These are phyloP conservation scores for Alternaria solani DNA, from an alignment of 2,329 filamentous ascomycete genomes.

Conservation along the genomic window DNA sequence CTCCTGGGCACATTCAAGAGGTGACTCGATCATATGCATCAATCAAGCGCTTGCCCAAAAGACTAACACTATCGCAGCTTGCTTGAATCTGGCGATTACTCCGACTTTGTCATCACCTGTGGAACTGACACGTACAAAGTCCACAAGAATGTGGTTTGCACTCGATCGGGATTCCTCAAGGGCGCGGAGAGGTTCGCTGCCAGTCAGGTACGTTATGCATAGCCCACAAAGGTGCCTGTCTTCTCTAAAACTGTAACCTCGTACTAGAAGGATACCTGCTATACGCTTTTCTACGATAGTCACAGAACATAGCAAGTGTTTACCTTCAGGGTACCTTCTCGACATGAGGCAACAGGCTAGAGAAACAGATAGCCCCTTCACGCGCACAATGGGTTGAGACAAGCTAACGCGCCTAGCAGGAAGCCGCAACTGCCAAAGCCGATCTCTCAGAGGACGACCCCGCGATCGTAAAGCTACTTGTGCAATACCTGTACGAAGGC, in stretches of 20 bases:
- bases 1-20: background rate
- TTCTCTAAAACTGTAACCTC: too few species aligned
- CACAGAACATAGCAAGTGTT: too few species aligned
- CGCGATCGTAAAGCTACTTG: slow-evolving; percentile 12
- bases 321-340: too few species aligned
- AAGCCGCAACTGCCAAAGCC: background rate
- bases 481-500: slow-evolving; percentile 30
- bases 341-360: too few species aligned
- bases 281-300: too few species aligned
- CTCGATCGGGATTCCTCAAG: background rate
- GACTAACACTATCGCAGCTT: background rate
- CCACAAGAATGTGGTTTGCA: background rate
- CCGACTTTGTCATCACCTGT: background rate
- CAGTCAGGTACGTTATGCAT: background rate
- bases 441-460: slow-evolving; percentile 25
- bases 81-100: background rate
- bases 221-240: background rate
- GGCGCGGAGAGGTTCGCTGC: background rate
- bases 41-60: background rate
- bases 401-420: background rate
- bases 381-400: too few species aligned
- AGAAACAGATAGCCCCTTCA: too few species aligned
- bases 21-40: background rate
- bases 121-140: background rate
- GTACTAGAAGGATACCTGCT: too few species aligned